Evolutionary conservation across 2,329 filamentous ascomycete genomes (phyloP).

Genomic region (Cercospora zeina): DNA sequence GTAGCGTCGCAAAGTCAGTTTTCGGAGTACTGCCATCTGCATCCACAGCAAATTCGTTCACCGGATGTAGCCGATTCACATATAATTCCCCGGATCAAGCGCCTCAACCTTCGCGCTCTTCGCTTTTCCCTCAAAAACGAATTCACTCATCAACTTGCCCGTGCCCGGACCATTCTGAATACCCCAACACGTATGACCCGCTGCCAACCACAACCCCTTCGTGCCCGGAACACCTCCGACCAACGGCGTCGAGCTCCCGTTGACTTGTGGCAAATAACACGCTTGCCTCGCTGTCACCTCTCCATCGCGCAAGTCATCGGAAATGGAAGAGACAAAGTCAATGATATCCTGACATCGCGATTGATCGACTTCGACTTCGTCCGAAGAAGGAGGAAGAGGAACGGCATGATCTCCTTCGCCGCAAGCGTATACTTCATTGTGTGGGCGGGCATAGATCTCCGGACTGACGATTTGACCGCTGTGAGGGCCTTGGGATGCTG

Average conservation of each 20-base stretch:
- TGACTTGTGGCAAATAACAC: conserved; percentile 85
- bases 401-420: conserved; percentile 79
- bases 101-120: conserved; percentile 47
- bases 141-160: conserved; percentile 49
- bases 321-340: conserved; percentile 69
- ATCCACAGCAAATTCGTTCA: too few relatives aligned
- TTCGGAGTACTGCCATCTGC: too few relatives aligned
- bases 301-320: conserved; percentile 48
- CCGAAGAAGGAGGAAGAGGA: conserved; percentile 73
- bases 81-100: conserved; percentile 44
- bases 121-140: conserved; percentile 49
- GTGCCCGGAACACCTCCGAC: conserved; percentile 69
- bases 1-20: too few relatives aligned
- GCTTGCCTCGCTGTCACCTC: conserved; percentile 74
- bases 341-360: conserved; percentile 80
- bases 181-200: conserved; percentile 96
- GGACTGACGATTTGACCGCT: conserved; percentile 69
- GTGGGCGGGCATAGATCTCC: conserved; percentile 89
- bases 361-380: conserved; percentile 73
- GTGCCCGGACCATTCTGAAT: conserved; percentile 95
- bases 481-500: conserved; percentile 41
- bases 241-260: conserved; percentile 65
- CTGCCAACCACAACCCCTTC: conserved; percentile 74
- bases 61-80: too few relatives aligned
- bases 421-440: conserved; percentile 89